Percentiles rank a stretch among this genome's conserved stretches.
Evolutionary conservation across 2,329 filamentous ascomycete genomes (phyloP).

Genomic region (Diaporthe aspalathi): DNA sequence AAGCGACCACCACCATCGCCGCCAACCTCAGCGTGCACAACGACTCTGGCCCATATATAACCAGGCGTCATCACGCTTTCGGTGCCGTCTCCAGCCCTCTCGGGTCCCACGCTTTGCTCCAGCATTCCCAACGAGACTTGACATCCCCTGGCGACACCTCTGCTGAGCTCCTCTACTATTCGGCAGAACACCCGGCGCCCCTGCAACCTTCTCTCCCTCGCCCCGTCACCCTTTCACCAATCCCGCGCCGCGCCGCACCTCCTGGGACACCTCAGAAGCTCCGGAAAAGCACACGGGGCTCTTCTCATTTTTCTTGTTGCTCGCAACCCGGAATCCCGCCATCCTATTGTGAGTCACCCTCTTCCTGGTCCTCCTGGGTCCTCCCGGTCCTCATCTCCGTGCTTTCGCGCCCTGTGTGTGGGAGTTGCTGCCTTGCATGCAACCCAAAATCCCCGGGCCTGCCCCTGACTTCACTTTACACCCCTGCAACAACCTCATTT

Average conservation of each 20-base stretch:
- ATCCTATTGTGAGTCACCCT: constrained; percentile 46
- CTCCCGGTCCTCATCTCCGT: neutral
- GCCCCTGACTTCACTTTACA: constrained; percentile 35
- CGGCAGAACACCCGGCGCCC: constrained; percentile 42
- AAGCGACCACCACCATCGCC: constrained; percentile 9
- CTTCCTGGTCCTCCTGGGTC: neutral
- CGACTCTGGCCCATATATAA: constrained; percentile 42
- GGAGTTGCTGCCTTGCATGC: constrained; percentile 36
- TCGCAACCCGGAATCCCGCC: constrained; percentile 35
- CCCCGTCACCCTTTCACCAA: constrained; percentile 42
- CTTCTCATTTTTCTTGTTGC: constrained; percentile 25
- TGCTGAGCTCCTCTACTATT: constrained; percentile 43
- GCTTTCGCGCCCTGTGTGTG: neutral
- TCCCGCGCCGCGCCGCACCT: constrained; percentile 42
- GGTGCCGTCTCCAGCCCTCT: constrained; percentile 44
- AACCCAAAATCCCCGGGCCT: neutral
- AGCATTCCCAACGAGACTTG: constrained; percentile 38
- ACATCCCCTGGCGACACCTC: constrained; percentile 40
- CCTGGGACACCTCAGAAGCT: constrained; percentile 29
- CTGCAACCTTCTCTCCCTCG: constrained; percentile 43
- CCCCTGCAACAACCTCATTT: constrained; percentile 38
- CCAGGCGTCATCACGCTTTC: constrained; percentile 41
- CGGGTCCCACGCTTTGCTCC: constrained; percentile 38
- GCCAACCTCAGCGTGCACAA: constrained; percentile 37
- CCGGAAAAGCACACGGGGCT: constrained; percentile 32